Base-by-base conservation (phyloP, 768 basidiomycete species). In the Termitomyces sp. region DNA sequence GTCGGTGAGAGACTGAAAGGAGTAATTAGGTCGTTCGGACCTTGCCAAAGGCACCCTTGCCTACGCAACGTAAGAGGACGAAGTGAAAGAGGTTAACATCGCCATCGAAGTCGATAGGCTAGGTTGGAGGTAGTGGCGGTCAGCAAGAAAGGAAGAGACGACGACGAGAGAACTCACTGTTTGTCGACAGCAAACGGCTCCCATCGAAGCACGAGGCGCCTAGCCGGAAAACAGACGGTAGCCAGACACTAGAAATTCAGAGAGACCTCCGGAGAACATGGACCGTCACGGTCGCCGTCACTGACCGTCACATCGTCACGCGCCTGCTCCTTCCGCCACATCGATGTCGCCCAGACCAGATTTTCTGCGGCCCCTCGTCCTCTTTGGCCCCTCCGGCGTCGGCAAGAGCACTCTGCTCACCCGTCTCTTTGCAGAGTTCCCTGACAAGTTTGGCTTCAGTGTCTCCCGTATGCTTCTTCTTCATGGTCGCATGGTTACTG, bases 21-120 rank as follows among this genome's bases (percentile, higher is more conserved):
- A 30, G 49, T 42, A 30, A 55, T 40, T 50, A 51, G 54, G 51
- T 37, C 23, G 52, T 28, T 43, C 55, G 52, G 34, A 94, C 96
- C 85, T 99, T 98, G 68, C 96, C 96, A 72, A 99, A 98, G 1
- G 96, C 96, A 50, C 96, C 96, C 71, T 98, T 98, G 21, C 96
- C 96, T n/a, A 99, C 95, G 62, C 93, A 95, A 64, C 96, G 80
- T 19, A 98, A 73, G 40, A 99, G 86, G 60, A 91, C 82, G 68
- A 99, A 99, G 68, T 99, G 97, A 71, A 97, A 99, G 56, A 99
- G 86, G 68, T 93, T 96, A 68, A 94, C 88, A 60, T 96, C 93
- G 61, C 90, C 92, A 63, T 95, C 93, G 68, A 94, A 96, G 78
- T 96, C 94, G 72, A 95, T 88, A 61, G 91, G 91, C 91, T 96